A percentile compares a stretch with the other conserved stretches of the same genome.
Conservation (phyloP, 106 monocot species). For the Gastrodia elata region DNA sequence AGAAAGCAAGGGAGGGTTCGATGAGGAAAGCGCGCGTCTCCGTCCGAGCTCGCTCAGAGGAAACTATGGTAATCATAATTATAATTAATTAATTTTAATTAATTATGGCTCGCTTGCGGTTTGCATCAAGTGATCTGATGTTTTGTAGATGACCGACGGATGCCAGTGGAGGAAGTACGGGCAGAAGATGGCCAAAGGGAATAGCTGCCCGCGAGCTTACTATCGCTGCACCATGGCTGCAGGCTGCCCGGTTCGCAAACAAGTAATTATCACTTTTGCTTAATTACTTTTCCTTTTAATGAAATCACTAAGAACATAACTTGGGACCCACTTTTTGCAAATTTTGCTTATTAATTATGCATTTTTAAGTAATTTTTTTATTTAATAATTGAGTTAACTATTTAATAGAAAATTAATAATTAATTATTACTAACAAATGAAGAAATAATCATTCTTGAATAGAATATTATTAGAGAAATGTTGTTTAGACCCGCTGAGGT, state of each 20-base stretch:
- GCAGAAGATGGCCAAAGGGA: constrained; percentile 86
- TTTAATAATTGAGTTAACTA: too few species aligned
- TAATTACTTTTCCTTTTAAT: too few species aligned
- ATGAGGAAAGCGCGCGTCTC: constrained; percentile 76
- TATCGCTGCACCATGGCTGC: constrained; percentile 80
- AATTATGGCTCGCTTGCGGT: not conserved
- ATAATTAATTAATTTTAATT: not conserved
- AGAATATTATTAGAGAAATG: too few species aligned
- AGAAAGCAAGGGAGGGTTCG: constrained; percentile 38
- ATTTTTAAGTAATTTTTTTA: too few species aligned
- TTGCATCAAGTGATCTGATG: not conserved
- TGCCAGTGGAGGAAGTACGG: constrained; percentile 88
- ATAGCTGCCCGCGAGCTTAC: constrained; percentile 66
- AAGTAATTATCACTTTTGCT: too few species aligned
- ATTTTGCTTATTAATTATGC: too few species aligned
- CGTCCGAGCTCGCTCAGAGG: constrained; percentile 61
- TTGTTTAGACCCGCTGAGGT: too few species aligned
- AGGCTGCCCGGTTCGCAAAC: constrained; percentile 70
- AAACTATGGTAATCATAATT: constrained; percentile 38
- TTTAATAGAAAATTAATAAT: too few species aligned
- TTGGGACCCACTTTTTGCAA: too few species aligned
- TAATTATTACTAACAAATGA: too few species aligned
- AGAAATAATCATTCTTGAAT: too few species aligned
- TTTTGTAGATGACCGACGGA: constrained; percentile 57
- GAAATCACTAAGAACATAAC: too few species aligned